Evolutionary conservation across 192 early-diverging fungal genomes (phyloP), one percentile per base, ranked within the genome.

Genomic region (Coemansia sp.): DNA sequence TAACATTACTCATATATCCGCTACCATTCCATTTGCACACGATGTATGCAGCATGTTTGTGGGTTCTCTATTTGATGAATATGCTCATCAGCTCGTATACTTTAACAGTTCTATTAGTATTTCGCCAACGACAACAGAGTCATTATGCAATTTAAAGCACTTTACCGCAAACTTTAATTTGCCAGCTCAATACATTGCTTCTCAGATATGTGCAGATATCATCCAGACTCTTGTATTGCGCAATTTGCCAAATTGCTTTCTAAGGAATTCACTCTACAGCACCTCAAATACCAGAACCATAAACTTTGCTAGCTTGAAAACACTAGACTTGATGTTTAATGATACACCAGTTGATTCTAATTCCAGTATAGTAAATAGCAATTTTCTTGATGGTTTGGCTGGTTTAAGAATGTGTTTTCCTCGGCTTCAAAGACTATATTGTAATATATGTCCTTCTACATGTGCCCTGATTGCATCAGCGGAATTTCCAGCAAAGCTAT

Each of bases 31-130:
- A 14, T 10, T 26, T 15, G 25, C 3, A 15, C 21, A 11, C 26
- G 21, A 24, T 5, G 23, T 24, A 26, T 53, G 51, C 51, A 28
- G n/a, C 15, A 11, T 24, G 25, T 53, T 53, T 26, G 12, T 53
- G 5, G 3, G 51, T 26, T 15, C 51, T 2, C 14, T 53, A n/a
- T 24, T 53, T 26, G 26, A 26, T 26, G 2, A 26, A 11, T 53
- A 53, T 53, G 51, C 51, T 4, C 51, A 53, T 17, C 52, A 54
- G 52, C n/a, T 54, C 4, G 23, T 25, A 12, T n/a, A 54, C 9
- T 54, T 54, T 54, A 54, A 54, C 24, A 28, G 52, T 28, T n/a
- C 23, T 54, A 6, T 54, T 15, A 28, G 15, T 11, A 28, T 54
- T 3, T 24, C 24, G 3, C 17, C 52, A 31, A 28, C 52, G n/a